Evolutionary conservation across 2,329 filamentous ascomycete species (phyloP).

Genomic region (Elsinoe fawcettii): DNA sequence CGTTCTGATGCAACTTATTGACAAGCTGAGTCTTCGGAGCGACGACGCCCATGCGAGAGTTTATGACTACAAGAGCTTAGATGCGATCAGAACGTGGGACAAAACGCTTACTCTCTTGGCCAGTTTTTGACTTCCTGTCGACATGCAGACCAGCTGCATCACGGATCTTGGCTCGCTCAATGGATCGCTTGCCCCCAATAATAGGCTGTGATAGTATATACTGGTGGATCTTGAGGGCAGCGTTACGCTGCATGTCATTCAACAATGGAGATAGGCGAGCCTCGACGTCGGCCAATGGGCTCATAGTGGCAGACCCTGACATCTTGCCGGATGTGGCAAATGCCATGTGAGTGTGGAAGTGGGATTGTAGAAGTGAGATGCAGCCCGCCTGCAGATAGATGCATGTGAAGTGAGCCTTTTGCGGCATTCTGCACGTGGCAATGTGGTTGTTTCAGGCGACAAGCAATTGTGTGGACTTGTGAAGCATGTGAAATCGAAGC

Average conservation of each 20-base stretch:
- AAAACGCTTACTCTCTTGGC: background rate
- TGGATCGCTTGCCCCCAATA: background rate
- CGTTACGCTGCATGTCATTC: background rate
- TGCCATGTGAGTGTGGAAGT: background rate
- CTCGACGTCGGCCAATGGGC: background rate
- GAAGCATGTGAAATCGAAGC: background rate
- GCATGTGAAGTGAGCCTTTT: background rate
- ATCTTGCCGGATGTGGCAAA: background rate
- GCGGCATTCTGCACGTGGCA: background rate
- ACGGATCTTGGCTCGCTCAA: conserved; percentile 1
- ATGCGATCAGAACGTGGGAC: background rate
- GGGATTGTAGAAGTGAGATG: background rate
- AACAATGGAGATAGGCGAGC: background rate
- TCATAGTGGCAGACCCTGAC: background rate
- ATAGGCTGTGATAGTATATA: background rate
- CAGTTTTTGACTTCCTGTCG: background rate
- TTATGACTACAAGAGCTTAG: background rate
- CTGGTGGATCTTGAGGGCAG: background rate
- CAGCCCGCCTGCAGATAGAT: background rate
- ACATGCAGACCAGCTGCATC: conserved; percentile 1
- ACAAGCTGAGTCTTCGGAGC: background rate
- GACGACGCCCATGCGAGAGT: conserved; percentile 7
- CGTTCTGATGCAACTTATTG: background rate
- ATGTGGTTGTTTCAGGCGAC: background rate
- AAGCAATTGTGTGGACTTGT: background rate